These are phyloP conservation scores for Biscutella laevigata DNA, from an alignment of 441 rosid genomes.

Conservation along the genomic window DNA sequence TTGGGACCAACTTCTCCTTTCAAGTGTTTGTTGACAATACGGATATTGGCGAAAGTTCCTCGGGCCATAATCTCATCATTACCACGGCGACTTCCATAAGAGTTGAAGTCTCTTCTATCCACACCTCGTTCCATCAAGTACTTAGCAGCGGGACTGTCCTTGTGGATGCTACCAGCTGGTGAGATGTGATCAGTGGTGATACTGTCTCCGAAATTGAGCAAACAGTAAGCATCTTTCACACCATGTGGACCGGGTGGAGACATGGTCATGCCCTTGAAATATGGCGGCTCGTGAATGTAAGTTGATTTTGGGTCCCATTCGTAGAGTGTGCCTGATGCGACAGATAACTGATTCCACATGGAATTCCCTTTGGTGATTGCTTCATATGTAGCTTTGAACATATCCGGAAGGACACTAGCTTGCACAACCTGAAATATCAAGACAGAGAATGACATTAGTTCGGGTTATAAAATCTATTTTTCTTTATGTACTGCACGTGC, in stretches of 20 bases:
- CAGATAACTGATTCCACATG: constrained; percentile 85
- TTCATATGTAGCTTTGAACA: constrained; percentile 86
- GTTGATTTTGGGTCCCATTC: constrained; percentile 82
- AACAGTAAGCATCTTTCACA: constrained; percentile 78
- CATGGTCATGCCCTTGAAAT: constrained; percentile 90
- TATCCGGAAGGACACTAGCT: constrained; percentile 74
- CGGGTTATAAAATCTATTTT: not conserved
- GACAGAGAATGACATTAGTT: not conserved
- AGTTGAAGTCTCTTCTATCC: too few species aligned
- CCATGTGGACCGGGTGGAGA: constrained; percentile 84
- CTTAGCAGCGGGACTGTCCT: constrained; percentile 83
- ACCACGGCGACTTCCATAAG: too few species aligned
- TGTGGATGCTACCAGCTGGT: constrained; percentile 93
- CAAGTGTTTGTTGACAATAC: too few species aligned
- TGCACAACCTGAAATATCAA: constrained; percentile 48
- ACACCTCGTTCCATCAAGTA: too few species aligned
- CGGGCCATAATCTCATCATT: too few species aligned
- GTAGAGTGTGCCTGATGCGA: constrained; percentile 55
- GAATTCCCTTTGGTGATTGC: constrained; percentile 87
- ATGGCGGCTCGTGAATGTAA: constrained; percentile 86
- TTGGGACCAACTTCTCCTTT: too few species aligned
- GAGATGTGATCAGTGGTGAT: constrained; percentile 94
- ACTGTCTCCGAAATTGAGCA: constrained; percentile 84
- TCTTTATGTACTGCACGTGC: too few species aligned
- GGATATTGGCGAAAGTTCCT: too few species aligned